Base-by-base conservation (phyloP, 805 yeast species). In the Saturnispora silvae region DNA sequence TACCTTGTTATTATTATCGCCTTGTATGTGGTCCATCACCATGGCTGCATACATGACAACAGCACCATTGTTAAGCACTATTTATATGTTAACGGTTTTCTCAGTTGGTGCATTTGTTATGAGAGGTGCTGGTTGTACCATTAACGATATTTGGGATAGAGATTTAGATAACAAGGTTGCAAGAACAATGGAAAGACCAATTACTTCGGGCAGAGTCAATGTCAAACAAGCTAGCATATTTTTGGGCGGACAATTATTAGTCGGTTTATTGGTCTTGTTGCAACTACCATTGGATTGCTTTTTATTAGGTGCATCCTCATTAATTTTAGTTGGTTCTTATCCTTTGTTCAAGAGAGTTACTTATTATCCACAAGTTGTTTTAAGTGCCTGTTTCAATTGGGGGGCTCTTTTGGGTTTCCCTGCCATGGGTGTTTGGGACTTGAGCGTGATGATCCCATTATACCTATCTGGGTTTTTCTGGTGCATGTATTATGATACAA, bases 91-190 rank as follows among this genome's bases (percentile, higher is more conserved):
- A 24, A 68, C 73, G 0, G 61, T 86, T 11, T 92, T 86, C 54
- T 77, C 89, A 4, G 64, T 80, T 4, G 99, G 99, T 11, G 72
- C 96, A 0, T 51, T 87, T 28, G 67, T 89, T 14, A 92, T 94
- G 95, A 72, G 99, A 57, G 96, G 97, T 20, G 96, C 96, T 2
- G 99, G 98, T 0, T 92, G 99, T 56, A 87, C 95, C 0, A 78
- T 92, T 38, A 92, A 92, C 55, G 99, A 92, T 58, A 65, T 89
- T 31, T 65, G 79, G 54, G 99, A 92, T 54, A 65, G 85, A 37
- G 68, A 89, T 42, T 64, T 87, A 34, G 99, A 92, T 52, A 67
- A 70, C 45, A 72, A 85, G 56, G 98, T 92, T 3, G 80, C 81
- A 7, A 70, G 99, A 45, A 89, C 97, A 3, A 72, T 77, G 34